These are phyloP conservation scores for Trichosanthes truncata DNA, from an alignment of 306 rosid genomes.

Conservation along the genomic window DNA sequence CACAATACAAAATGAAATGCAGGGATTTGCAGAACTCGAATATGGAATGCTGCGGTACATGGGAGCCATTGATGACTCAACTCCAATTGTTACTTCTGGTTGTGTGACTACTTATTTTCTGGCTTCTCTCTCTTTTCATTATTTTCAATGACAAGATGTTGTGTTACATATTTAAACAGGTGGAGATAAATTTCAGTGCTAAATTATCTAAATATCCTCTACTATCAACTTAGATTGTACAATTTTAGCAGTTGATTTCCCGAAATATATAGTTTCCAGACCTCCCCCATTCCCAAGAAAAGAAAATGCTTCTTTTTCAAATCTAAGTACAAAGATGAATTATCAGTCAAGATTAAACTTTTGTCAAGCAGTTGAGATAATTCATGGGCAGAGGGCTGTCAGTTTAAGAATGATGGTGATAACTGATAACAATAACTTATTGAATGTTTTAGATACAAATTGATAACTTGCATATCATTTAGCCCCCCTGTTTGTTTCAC, in stretches of 20 bases:
- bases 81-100: slow-evolving; percentile 82
- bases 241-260: neutral
- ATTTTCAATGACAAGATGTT: neutral
- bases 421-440: neutral
- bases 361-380: neutral
- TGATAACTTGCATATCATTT: neutral
- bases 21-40: slow-evolving; percentile 96
- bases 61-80: slow-evolving; percentile 77
- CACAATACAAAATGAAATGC: slow-evolving; percentile 13
- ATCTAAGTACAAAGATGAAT: neutral
- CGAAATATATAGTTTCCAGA: neutral
- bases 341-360: neutral
- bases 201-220: neutral
- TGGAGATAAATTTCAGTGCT: neutral
- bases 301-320: neutral
- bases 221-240: neutral
- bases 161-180: neutral
- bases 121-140: neutral
- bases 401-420: neutral
- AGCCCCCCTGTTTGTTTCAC: neutral
- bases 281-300: neutral
- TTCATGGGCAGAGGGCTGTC: neutral
- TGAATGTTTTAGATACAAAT: neutral
- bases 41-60: slow-evolving; percentile 80
- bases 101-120: slow-evolving; percentile 6